Percentiles rank a stretch among this genome's conserved stretches.
Evolutionary conservation across 2,329 filamentous ascomycete species (phyloP).

Genomic region (Westerdykella ornata): DNA sequence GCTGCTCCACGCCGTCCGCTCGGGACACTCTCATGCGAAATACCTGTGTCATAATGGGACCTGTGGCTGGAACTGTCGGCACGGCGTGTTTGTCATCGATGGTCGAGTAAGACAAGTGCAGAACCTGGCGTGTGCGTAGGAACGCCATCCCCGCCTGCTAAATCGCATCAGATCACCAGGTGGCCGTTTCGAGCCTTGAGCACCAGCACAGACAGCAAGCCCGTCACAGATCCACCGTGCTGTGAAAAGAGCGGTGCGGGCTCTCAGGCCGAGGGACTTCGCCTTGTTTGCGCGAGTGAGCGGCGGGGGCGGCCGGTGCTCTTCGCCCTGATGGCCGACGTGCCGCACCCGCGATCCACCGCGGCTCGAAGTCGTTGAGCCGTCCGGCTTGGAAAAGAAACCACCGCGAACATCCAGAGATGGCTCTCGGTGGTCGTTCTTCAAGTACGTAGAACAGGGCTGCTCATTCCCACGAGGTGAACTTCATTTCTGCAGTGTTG

Average conservation of each 20-base stretch:
- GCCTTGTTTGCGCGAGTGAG: neutral
- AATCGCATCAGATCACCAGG: slow-evolving; percentile 2
- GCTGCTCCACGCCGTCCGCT: neutral
- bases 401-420: neutral
- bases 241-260: neutral
- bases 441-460: neutral
- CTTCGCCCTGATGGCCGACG: neutral
- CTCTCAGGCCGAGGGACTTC: neutral
- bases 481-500: neutral
- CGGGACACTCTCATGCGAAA: neutral
- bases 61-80: slow-evolving; percentile 8
- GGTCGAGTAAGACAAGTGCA: slow-evolving; percentile 3
- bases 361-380: slow-evolving; percentile 1
- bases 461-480: neutral
- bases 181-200: neutral
- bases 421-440: neutral
- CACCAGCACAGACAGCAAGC: slow-evolving; percentile 8
- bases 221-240: neutral
- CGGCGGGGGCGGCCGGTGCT: neutral
- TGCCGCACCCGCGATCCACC: neutral
- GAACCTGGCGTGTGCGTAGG: slow-evolving; percentile 22
- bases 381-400: neutral
- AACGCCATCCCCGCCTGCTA: slow-evolving; percentile 21
- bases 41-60: slow-evolving; percentile 21
- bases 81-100: neutral